Evolutionary conservation across 352 stramenopile species (phyloP).

Genomic region (Phytophthora megakarya): DNA sequence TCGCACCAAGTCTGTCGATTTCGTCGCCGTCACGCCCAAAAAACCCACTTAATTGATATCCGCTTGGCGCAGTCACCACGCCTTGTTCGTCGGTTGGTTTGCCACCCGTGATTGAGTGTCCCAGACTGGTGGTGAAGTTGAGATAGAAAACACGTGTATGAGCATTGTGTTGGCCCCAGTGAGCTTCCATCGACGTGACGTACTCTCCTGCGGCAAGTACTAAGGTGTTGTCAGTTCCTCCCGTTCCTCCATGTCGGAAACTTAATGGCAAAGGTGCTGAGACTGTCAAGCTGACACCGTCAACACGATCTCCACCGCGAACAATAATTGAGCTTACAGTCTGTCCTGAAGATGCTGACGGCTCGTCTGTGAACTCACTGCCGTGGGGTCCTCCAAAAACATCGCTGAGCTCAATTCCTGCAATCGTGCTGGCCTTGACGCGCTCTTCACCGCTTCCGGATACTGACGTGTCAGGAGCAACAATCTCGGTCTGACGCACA

Average conservation of each 20-base stretch:
- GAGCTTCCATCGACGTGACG: slow-evolving; percentile 42
- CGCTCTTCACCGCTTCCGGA: slow-evolving; percentile 20
- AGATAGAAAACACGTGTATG: slow-evolving; percentile 29
- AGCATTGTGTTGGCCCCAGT: slow-evolving; percentile 27
- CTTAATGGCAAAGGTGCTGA: slow-evolving; percentile 29
- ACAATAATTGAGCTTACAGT: slow-evolving; percentile 43
- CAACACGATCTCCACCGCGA: slow-evolving; percentile 37
- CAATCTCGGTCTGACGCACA: slow-evolving; percentile 14
- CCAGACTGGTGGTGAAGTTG: slow-evolving; percentile 19
- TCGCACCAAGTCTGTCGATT: slow-evolving; percentile 22
- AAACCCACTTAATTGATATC: slow-evolving; percentile 25
- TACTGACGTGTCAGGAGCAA: slow-evolving; percentile 9
- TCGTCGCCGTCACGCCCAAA: slow-evolving; percentile 23
- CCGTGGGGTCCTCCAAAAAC: slow-evolving; percentile 46
- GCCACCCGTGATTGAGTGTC: slow-evolving; percentile 13
- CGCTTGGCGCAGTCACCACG: slow-evolving; percentile 14
- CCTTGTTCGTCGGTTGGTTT: slow-evolving; percentile 17
- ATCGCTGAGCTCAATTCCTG: slow-evolving; percentile 35
- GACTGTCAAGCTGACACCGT: slow-evolving; percentile 43
- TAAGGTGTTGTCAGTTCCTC: slow-evolving; percentile 39
- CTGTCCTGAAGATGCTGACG: slow-evolving; percentile 27
- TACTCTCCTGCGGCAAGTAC: slow-evolving; percentile 30
- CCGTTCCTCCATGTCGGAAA: slow-evolving; percentile 44
- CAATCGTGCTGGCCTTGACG: slow-evolving; percentile 12
- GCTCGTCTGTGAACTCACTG: slow-evolving; percentile 42